Base-by-base conservation (phyloP, 768 basidiomycete species). In the Mycena metata region DNA sequence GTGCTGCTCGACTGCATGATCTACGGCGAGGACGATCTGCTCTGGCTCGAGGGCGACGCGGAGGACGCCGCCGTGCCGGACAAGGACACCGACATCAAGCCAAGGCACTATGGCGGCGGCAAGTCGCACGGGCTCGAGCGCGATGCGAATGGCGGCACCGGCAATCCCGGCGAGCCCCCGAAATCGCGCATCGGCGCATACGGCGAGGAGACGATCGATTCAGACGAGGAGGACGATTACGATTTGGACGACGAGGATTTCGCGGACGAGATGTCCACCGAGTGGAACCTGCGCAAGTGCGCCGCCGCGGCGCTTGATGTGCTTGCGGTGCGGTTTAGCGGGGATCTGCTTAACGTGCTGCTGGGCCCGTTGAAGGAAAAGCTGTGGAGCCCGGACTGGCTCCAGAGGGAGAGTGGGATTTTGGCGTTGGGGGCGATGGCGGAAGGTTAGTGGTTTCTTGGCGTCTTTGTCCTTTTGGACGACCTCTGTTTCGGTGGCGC, bases 271-370 rank as follows among this genome's bases (percentile, higher is more conserved):
- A 93, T 95, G 86, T 92, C 94, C 12, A 97, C 97, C 2, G 96
- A 99, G 78, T 99, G 98, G 98, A 99, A 99, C 81, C 84, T 99
- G 68, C 88, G 98, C 70, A 99, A 99, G 82, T 99, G 98, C 76
- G 96, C 96, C 2, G 98, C 98, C 0, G 98, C 98, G 0, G 98
- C 98, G 12, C 84, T 99, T 64, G 98, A 99, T 78, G 96, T 99
- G 30, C 88, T 99, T 64, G 96, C 96, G 2, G 96, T 99, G 19
- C 90, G 95, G 46, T 99, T 98, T 75, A 90, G 91, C 41, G 87
- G 86, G n/a, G 96, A 98, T 66, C 82, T 99, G 64, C 82, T 99
- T 75, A 92, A 93, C 68, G 92, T 98, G 49, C 84, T 99, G 26
- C 85, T 99, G 30, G 91, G 93, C 7, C 92, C 93, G 33, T 81